Conservation (phyloP, 768 basidiomycete species). For the Panaeolus papilionaceus region DNA sequence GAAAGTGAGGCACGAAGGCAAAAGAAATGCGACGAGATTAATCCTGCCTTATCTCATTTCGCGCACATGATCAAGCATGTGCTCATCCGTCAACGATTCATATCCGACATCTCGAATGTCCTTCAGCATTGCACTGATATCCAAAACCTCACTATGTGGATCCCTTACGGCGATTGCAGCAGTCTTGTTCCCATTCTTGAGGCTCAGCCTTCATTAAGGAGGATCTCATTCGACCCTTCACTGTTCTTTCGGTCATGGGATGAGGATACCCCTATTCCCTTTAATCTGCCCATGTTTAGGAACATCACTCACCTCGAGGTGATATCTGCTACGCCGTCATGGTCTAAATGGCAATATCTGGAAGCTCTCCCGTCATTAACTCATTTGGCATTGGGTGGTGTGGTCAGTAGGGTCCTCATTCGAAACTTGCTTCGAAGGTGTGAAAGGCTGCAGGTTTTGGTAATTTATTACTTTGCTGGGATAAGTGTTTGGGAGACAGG, state of each 20-base stretch:
- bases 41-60: constrained; percentile 9
- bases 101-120: constrained; percentile 11
- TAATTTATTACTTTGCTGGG: constrained; percentile 21
- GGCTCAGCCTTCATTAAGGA: background rate
- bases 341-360: constrained; percentile 14
- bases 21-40: background rate
- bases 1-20: background rate
- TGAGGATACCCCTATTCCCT: constrained; percentile 15
- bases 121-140: constrained; percentile 2
- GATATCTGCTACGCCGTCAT: constrained; percentile 9
- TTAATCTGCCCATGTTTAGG: constrained; percentile 17
- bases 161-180: constrained; percentile 7
- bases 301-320: constrained; percentile 15
- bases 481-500: constrained; percentile 6
- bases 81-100: background rate
- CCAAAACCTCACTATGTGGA: constrained; percentile 6
- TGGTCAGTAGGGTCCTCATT: constrained; percentile 21
- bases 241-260: constrained; percentile 12
- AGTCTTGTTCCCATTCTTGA: constrained; percentile 7
- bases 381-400: constrained; percentile 27
- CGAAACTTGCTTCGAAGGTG: constrained; percentile 23
- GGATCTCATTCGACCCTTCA: constrained; percentile 16
- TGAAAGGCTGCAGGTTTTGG: constrained; percentile 20
- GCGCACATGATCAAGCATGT: constrained; percentile 10
- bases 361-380: constrained; percentile 25